Base-by-base conservation (phyloP, 352 stramenopile species). In the Thalassiosira livingstoniorum region DNA sequence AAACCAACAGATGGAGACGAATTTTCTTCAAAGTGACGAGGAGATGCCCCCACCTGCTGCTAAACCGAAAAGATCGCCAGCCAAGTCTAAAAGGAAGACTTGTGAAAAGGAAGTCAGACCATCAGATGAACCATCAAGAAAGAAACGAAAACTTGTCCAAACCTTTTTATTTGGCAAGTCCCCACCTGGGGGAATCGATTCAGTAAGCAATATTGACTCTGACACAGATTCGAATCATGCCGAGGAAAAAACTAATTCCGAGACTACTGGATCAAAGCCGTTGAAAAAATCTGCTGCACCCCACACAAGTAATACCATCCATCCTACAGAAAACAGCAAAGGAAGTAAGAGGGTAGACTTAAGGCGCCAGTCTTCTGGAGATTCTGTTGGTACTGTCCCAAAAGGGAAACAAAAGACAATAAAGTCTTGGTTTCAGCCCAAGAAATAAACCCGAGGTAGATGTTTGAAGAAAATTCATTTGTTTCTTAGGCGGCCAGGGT, bases 371-470 rank as follows among this genome's bases (percentile, higher is more conserved):
- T 54, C 70, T 25, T 70, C 70, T 32, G 34, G 31, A 35, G 70
- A 64, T 35, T 74, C 72, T 35, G 29, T n/a, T 11, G 42, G 15
- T 29, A 37, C 2, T 55, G 31, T 54, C 55, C 21, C 64, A 23
- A 74, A 74, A 62, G 54, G 63, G 64, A 75, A 65, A 51, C 74
- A 81, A 53, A 75, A 68, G 45, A 64, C 74, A 15, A 75, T 81
- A 43, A 74, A 75, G 47, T 75, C 31, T 62, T 81, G 74, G 74
- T 81, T 81, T 54, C 43, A 60, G 15, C 63, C 74, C 35, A 81
- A 81, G 55, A 81, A 67, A 42, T 76, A 54, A 76, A 51, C n/a
- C n/a, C n/a, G n/a, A n/a, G n/a, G n/a, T n/a, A n/a, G n/a, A n/a
- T n/a, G n/a, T n/a, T n/a, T n/a, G n/a, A n/a, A n/a, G n/a, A n/a